Conservation (phyloP, 2,329 filamentous ascomycete genomes). For the Cladophialophora exuberans region DNA sequence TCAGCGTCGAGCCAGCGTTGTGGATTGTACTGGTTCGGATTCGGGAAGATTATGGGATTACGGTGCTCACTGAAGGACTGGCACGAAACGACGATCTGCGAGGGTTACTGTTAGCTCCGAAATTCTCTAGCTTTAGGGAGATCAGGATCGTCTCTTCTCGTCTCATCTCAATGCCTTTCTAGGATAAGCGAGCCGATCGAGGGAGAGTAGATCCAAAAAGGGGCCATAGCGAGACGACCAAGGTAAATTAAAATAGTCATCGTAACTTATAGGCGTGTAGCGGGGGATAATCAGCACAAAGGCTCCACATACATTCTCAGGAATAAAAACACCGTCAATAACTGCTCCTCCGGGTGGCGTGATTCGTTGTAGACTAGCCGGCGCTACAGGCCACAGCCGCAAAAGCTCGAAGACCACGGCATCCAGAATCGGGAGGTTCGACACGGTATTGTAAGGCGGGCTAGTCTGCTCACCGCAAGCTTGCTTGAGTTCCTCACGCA, state of each 20-base stretch:
- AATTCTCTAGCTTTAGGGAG: too few relatives aligned
- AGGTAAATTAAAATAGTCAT: too few relatives aligned
- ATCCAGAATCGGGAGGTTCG: neutral
- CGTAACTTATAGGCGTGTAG: too few relatives aligned
- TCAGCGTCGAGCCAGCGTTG: conserved; percentile 44
- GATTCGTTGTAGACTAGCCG: conserved; percentile 44
- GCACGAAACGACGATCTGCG: conserved; percentile 47
- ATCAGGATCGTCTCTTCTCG: too few relatives aligned
- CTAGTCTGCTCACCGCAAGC: neutral
- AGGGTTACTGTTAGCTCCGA: too few relatives aligned
- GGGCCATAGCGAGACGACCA: too few relatives aligned
- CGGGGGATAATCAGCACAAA: conserved; percentile 42
- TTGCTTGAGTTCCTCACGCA: conserved; percentile 37
- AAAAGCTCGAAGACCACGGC: conserved; percentile 50
- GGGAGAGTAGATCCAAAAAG: too few relatives aligned
- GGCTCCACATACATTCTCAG: conserved; percentile 22
- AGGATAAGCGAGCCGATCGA: too few relatives aligned
- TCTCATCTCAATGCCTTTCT: too few relatives aligned
- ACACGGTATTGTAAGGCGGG: neutral
- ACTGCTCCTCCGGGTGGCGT: conserved; percentile 42
- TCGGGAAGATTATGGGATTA: conserved; percentile 50
- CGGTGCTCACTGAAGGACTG: conserved; percentile 56
- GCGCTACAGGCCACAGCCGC: conserved; percentile 47
- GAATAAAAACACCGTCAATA: conserved; percentile 41
- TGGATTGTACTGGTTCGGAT: conserved; percentile 51